Conservation (phyloP, 1,284 basidiomycete species). For the Xanthoconium separans region DNA sequence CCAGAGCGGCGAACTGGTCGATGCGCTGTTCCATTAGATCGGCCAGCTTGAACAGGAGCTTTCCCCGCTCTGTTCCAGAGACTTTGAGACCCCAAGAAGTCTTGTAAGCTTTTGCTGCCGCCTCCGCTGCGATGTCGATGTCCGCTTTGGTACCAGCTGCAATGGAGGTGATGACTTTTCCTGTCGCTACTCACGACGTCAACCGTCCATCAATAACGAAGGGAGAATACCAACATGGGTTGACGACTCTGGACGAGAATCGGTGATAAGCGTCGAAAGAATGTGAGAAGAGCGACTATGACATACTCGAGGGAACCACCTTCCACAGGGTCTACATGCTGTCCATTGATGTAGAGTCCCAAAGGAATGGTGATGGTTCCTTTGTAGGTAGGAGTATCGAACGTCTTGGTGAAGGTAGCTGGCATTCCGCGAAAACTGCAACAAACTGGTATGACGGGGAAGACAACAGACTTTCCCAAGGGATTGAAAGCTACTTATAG, state of each 20-base stretch:
- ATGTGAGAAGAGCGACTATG: not conserved
- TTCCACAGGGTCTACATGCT: constrained; percentile 24
- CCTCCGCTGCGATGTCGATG: constrained; percentile 33
- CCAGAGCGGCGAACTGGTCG: constrained; percentile 64
- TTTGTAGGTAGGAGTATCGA: constrained; percentile 27
- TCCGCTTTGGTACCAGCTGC: constrained; percentile 23
- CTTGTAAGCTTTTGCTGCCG: constrained; percentile 48
- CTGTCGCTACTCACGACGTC: constrained; percentile 16
- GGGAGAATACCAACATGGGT: constrained; percentile 16
- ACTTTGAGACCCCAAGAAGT: constrained; percentile 54
- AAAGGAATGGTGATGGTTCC: constrained; percentile 23
- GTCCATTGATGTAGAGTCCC: constrained; percentile 31
- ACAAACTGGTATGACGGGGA: not conserved
- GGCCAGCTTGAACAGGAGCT: constrained; percentile 58
- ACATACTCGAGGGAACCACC: constrained; percentile 27
- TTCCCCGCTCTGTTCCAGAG: constrained; percentile 57
- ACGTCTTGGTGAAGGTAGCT: constrained; percentile 18
- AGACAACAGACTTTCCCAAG: too few species aligned
- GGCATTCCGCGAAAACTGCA: constrained; percentile 16
- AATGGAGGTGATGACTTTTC: constrained; percentile 22
- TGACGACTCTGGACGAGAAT: constrained; percentile 19
- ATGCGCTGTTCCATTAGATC: constrained; percentile 62
- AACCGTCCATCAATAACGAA: not conserved
- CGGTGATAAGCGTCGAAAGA: not conserved
- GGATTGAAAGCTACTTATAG: too few species aligned